These are phyloP conservation scores for Hypomontagnella submonticulosa DNA, from an alignment of 495 filamentous ascomycete genomes.

Conservation along the genomic window DNA sequence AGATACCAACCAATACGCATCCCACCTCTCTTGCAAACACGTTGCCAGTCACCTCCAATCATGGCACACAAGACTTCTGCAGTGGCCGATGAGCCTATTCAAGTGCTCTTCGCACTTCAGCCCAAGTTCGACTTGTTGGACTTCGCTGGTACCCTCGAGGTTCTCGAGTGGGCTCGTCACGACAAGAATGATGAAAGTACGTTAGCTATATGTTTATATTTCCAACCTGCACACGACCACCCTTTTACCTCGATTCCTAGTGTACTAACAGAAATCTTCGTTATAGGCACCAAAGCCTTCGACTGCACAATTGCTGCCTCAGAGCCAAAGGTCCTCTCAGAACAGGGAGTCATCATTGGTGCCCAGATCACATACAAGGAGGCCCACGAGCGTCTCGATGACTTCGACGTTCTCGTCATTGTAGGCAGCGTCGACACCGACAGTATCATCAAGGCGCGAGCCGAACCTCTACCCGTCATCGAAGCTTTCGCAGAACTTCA, in stretches of 20 bases:
- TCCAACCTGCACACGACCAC: slow-evolving; percentile 10
- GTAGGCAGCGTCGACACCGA: slow-evolving; percentile 67
- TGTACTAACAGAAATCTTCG: slow-evolving; percentile 21
- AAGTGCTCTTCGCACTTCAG: slow-evolving; percentile 63
- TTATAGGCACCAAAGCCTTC: slow-evolving; percentile 64
- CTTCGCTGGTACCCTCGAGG: slow-evolving; percentile 74
- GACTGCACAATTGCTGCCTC: slow-evolving; percentile 75
- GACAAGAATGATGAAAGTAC: slow-evolving; percentile 70
- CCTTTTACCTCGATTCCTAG: slow-evolving; percentile 15
- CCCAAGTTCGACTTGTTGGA: slow-evolving; percentile 67
- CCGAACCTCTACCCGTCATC: slow-evolving; percentile 72
- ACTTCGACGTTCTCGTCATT: slow-evolving; percentile 78
- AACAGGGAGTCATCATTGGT: slow-evolving; percentile 78
- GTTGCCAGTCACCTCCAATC: slow-evolving; percentile 46
- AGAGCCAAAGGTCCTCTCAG: slow-evolving; percentile 66
- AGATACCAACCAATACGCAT: slow-evolving; percentile 9
- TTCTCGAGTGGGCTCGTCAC: slow-evolving; percentile 68
- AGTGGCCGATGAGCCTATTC: slow-evolving; percentile 61
- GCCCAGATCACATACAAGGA: slow-evolving; percentile 76
- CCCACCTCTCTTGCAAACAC: slow-evolving; percentile 15
- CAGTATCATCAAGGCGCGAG: slow-evolving; percentile 64
- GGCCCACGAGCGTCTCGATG: slow-evolving; percentile 69
- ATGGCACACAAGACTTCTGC: slow-evolving; percentile 62
- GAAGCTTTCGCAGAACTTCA: slow-evolving; percentile 74
- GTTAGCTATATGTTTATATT: slow-evolving; percentile 39